Evolutionary conservation across 805 yeast species (phyloP), one percentile per base, ranked within the genome.

Genomic region (Candida ulmi): DNA sequence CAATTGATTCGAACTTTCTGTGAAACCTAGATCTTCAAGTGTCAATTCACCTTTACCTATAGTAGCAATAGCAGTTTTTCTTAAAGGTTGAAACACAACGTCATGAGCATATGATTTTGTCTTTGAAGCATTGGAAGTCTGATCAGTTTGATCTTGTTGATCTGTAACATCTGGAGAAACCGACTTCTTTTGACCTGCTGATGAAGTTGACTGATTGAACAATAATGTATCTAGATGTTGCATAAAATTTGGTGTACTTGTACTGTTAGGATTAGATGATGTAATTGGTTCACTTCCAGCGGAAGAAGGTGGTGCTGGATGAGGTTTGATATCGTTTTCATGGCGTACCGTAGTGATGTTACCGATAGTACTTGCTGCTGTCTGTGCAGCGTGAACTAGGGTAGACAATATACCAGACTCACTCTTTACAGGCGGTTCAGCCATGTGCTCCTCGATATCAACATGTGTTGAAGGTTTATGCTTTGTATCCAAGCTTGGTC

Each of bases 41-140:
- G 68, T 62, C 30, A 78, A 59, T 40, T 74, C 71, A 2, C 84
- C 84, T 34, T 63, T 62, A 4, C 84, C 84, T 50, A 78, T 51
- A 0, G 82, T 68, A 23, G 71, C 64, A 12, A 77, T 53, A 0
- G 78, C 74, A 4, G 76, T 65, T 37, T 71, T 64, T 44, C 71
- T 48, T 13, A 73, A 46, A 9, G 73, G 62, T 44, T 66, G 62
- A 54, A 68, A 63, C 50, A 64, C 71, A 16, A 72, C 68, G 37
- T 62, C 59, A 15, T 37, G 48, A 2, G 49, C 47, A 19, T 27
- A 30, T 1, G 47, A 37, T 33, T 36, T 43, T 9, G 48, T 43
- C 9, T 33, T 35, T 11, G 35, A 11, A 1, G 33, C 5, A 9
- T 5, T 30, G 11, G 41, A n/a, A n/a, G 42, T 17, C 17, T 24